Base-by-base conservation (phyloP, 306 rosid species). In the Dryas drummondii region DNA sequence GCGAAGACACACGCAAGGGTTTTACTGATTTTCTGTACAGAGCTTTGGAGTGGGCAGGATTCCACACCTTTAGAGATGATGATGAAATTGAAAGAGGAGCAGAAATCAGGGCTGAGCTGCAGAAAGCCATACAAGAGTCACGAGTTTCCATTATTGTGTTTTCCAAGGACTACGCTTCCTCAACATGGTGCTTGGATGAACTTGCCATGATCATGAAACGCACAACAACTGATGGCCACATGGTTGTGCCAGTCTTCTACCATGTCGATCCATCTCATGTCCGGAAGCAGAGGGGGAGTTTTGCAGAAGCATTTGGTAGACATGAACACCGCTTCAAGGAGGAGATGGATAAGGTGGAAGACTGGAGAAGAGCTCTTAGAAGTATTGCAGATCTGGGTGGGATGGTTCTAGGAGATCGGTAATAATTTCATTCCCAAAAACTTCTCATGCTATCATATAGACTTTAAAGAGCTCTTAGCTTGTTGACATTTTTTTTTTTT, bases 41-140 rank as follows among this genome's bases (percentile, higher is more conserved):
- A 3, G 77, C 58, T 12, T 15, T 73, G 47, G 6, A 46, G n/a
- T 15, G 0, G 15, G 48, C 68, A 2, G 77, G 77, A 48, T 26
- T 73, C 7, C 77, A 73, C 58, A 73, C 58, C 0, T 73, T 59
- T 46, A 16, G 74, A 40, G 74, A 70, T 9, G 63, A 70, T 7
- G 74, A 70, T 7, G 74, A 32, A 5, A 53, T 59, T 9, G 45
- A 46, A 8, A 47, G 58, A 59, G 77, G 68, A 59, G 49, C 16
- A 4, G 41, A 70, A 16, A 52, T 70, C 3, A 27, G 2, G 0
- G 2, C 9, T 5, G 50, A 52, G 62, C 32, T 52, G 2, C 47
- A 70, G 4, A 70, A 40, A 1, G 50, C 62, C 2, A 70, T 70
- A 32, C 46, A 32, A 16, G 74, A 70, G 57, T 70, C 74, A 5